Conservation (phyloP, 1,139 yeast genomes). For the Kodamaea anthophila region DNA sequence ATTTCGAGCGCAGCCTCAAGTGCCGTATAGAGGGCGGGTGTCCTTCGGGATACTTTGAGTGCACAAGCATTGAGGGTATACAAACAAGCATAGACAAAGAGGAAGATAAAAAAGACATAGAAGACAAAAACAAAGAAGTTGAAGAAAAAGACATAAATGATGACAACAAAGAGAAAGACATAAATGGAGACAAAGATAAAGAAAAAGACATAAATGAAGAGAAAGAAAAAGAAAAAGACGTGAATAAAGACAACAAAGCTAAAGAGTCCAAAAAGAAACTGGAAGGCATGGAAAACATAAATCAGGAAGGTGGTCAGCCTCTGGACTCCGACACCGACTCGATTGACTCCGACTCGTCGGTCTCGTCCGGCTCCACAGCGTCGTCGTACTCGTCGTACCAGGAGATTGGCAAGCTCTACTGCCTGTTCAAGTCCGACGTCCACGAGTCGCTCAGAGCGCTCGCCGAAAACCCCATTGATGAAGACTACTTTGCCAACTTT, state of each 20-base stretch:
- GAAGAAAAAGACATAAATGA: slow-evolving; percentile 15
- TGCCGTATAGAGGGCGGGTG: no score
- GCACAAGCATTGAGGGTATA: no score
- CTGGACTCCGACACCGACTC: slow-evolving; percentile 14
- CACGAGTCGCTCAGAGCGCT: slow-evolving; percentile 15
- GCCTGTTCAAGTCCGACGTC: slow-evolving; percentile 23
- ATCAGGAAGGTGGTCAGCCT: slow-evolving; percentile 2
- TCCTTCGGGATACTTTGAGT: no score
- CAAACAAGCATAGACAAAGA: no score
- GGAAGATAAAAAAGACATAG: no score
- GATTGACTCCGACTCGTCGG: slow-evolving; percentile 17
- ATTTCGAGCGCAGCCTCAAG: slow-evolving; percentile 24
- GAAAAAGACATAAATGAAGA: slow-evolving; percentile 30
- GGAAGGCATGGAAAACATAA: no score
- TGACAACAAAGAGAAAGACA: background rate
- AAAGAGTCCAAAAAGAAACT: no score
- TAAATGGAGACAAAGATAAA: slow-evolving; percentile 8
- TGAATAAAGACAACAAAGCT: slow-evolving; percentile 8
- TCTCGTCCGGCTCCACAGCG: slow-evolving; percentile 15
- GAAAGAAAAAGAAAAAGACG: slow-evolving; percentile 31
- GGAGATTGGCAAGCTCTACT: slow-evolving; percentile 32
- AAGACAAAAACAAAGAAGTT: no score
- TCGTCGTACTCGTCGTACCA: slow-evolving; percentile 36
- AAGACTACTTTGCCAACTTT: slow-evolving; percentile 26
- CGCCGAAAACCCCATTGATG: slow-evolving; percentile 17